Evolutionary conservation across 2,329 filamentous ascomycete species (phyloP), one percentile per base, ranked within the genome.

Genomic region (Calonectria crousiana): DNA sequence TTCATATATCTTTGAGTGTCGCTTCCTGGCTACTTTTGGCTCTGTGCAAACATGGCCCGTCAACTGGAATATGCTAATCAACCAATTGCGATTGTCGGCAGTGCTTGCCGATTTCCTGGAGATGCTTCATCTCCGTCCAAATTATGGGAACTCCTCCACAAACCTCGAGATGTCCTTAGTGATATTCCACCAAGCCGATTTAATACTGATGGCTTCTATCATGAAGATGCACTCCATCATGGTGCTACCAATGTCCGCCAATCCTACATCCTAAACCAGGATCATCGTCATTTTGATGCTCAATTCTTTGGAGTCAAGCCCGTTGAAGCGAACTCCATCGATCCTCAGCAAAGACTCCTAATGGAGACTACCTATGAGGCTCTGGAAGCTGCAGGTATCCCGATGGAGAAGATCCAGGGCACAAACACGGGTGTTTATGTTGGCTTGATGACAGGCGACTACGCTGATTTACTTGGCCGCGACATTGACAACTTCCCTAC

Each of bases 351-450:
- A 52, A 78, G 83, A 5, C 38, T 82, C 4, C 75, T 84, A 2
- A 77, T 84, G 4, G 85, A 86, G 69, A 82, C 80, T 0, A 81
- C 84, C 4, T 86, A 85, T 38, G 84, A 86, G 14, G 32, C 71
- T 26, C 49, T 78, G 5, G 73, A 77, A 36, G 28, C 44, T 0
- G 56, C 74, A 6, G 71, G 72, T 30, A 23, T 69, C 16, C 18
- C 70, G 1, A 62, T 74, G 32, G 49, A 74, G 18, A 16, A 30
- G 18, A 30, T 74, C 2, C 38, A 53, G 18, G 73, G 73, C 18
- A 72, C 73, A 2, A 26, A 72, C 6, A 74, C 74, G 13, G 65
- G 56, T 18, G 77, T 80, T 20, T 83, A 78, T 41, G 77, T 77
- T 11, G 82, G 82, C 13, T 53, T 72, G 18, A 80, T 81, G 74